Evolutionary conservation across 345 rosid genomes (phyloP).

Genomic region (Linum usitatissimum): DNA sequence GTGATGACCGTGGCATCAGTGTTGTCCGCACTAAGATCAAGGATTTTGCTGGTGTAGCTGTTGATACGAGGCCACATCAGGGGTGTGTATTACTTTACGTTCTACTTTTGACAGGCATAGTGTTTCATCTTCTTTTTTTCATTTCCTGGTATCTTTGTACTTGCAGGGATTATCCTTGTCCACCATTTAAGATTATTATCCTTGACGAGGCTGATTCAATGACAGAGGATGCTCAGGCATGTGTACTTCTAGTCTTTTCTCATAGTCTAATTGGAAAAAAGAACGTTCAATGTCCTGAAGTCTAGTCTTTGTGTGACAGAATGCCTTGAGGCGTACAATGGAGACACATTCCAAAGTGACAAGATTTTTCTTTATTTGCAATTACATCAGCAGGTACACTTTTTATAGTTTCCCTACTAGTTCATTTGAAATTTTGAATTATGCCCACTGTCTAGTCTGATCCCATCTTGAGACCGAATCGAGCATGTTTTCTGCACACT

Average conservation of each 20-base stretch:
- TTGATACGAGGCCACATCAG: slow-evolving; percentile 55
- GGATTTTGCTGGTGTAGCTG: slow-evolving; percentile 91
- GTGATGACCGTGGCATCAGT: slow-evolving; percentile 97
- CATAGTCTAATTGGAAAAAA: not conserved
- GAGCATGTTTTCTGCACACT: no score
- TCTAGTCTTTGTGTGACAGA: slow-evolving; percentile 28
- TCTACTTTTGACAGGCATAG: not conserved
- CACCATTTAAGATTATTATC: slow-evolving; percentile 79
- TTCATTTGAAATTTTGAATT: no score
- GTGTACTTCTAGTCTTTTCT: slow-evolving; percentile 11
- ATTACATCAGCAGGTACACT: slow-evolving; percentile 85
- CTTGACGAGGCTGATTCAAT: slow-evolving; percentile 97
- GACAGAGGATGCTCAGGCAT: slow-evolving; percentile 99
- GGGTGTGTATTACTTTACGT: slow-evolving; percentile 39
- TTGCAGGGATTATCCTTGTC: slow-evolving; percentile 78
- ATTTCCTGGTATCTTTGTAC: not conserved
- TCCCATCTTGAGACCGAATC: no score
- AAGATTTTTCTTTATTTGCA: slow-evolving; percentile 87
- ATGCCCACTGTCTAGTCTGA: no score
- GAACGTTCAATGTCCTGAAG: not conserved
- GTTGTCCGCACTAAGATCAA: slow-evolving; percentile 94
- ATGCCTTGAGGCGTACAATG: slow-evolving; percentile 93
- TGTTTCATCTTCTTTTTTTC: not conserved
- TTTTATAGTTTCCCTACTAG: slow-evolving; percentile 13
- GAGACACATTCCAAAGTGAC: slow-evolving; percentile 95